A percentile compares a stretch with the other conserved stretches of the same genome.
phyloP scores from a whole-genome alignment of 2,329 filamentous ascomycete species.

The Colletotrichum phormii region DNA sequence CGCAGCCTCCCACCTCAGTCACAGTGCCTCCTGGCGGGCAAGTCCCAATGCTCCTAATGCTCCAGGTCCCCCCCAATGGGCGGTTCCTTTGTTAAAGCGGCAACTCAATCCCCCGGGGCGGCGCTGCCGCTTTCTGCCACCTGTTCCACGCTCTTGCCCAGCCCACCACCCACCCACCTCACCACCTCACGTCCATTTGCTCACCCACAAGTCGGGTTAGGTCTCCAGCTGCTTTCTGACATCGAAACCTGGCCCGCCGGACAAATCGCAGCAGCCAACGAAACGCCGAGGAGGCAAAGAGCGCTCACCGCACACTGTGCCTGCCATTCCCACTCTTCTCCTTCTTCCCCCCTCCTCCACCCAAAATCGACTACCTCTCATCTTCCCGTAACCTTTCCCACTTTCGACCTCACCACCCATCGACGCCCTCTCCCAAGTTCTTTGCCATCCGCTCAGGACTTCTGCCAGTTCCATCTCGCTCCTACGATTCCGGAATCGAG shows the following conservation, averaged over 20 bases:
- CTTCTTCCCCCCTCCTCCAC: constrained; percentile 40
- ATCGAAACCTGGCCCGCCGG: constrained; percentile 31
- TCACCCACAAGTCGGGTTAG: constrained; percentile 37
- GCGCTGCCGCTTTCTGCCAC: constrained; percentile 33
- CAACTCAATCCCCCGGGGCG: constrained; percentile 19
- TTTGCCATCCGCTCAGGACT: constrained; percentile 38
- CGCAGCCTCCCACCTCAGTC: background rate
- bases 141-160: constrained; percentile 21
- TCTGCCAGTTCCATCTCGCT: constrained; percentile 35
- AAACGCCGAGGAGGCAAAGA: constrained; percentile 17
- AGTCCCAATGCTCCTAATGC: too few relatives aligned
- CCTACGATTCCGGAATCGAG: constrained; percentile 38
- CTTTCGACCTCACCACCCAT: constrained; percentile 38
- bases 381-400: constrained; percentile 39
- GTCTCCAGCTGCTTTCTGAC: constrained; percentile 34
- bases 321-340: constrained; percentile 37
- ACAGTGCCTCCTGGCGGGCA: too few relatives aligned
- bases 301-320: constrained; percentile 36
- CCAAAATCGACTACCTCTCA: constrained; percentile 38
- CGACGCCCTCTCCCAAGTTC: constrained; percentile 37
- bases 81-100: constrained; percentile 29
- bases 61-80: background rate
- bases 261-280: constrained; percentile 20
- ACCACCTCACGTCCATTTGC: constrained; percentile 25
- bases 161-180: constrained; percentile 3